Evolutionary conservation across 2,329 filamentous ascomycete species (phyloP), one percentile per base, ranked within the genome.

Genomic region (Furcasterigmium furcatum): DNA sequence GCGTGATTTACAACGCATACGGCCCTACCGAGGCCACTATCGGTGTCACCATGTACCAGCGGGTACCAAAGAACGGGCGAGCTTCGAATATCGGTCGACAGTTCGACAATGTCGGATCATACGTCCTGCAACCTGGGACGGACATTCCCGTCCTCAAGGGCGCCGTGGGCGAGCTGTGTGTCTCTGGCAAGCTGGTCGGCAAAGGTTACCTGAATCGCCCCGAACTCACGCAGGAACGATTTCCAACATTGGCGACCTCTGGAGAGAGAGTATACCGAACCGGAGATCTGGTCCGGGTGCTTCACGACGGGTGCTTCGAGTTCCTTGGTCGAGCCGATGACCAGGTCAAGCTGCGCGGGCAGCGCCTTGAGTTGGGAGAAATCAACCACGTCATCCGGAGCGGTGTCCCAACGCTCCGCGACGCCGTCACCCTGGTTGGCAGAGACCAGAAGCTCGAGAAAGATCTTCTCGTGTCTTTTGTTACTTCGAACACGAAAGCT

Each of bases 11-110:
- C 70, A 96, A 96, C 57, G 91, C 90, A 3, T 90, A 96, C 53
- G 91, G 91, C 0, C 92, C 91, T 1, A 96, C 91, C 0, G 92
- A 96, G 62, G 87, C 89, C 1, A 96, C 91, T 0, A 96, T 96
- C 52, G 91, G 91, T 5, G 87, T 91, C 29, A 96, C 91, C 0
- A 95, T 94, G 77, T 91, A 87, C 55, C 84, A 85, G n/a, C 78
- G 88, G 27, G 88, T 96, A 8, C 87, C 88, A 0, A 65, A 71
- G 18, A 87, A 87, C 52, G 90, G 89, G 1, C 86, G 90, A 24
- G 82, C 91, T 0, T 87, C 89, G 10, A 96, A 96, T 56, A 96
- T 96, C 54, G 91, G 91, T 1, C 77, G 76, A 21, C 87, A 90
- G 52, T 96, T 96, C 53, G 80, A 85, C 53, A 96, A 96, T 51